These are phyloP conservation scores for Fusarium abutilonis DNA, from an alignment of 2,329 filamentous ascomycete genomes.

Conservation along the genomic window DNA sequence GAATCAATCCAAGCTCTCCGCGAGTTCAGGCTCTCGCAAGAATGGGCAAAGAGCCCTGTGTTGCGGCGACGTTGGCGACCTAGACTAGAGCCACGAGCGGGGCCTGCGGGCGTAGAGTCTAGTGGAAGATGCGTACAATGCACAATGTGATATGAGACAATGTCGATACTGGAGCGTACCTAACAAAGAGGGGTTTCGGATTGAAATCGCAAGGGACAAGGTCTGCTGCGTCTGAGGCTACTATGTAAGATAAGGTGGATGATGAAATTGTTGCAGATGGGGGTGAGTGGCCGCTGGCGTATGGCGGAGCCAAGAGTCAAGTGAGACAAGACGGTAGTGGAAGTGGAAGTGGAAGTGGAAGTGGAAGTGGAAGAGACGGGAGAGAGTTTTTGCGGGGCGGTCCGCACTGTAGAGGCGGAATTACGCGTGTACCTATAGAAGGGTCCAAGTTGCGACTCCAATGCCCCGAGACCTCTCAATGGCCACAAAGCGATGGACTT, in stretches of 20 bases:
- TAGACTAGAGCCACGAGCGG: slow-evolving; percentile 21
- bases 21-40: slow-evolving; percentile 39
- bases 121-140: background rate
- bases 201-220: slow-evolving; percentile 34
- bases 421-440: background rate
- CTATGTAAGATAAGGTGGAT: slow-evolving; percentile 42
- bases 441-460: background rate
- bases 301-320: slow-evolving; percentile 32
- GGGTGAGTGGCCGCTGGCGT: slow-evolving; percentile 24
- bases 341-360: background rate
- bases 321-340: slow-evolving; percentile 1
- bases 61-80: slow-evolving; percentile 39
- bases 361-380: no score
- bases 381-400: background rate
- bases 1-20: slow-evolving; percentile 44
- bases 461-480: background rate
- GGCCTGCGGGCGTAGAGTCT: slow-evolving; percentile 14
- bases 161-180: slow-evolving; percentile 12
- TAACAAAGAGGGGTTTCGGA: slow-evolving; percentile 28
- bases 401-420: slow-evolving; percentile 2
- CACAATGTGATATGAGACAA: slow-evolving; percentile 10
- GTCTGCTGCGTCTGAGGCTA: slow-evolving; percentile 10
- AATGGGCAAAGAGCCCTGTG: slow-evolving; percentile 43
- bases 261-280: slow-evolving; percentile 39
- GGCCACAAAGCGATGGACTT: background rate